Evolutionary conservation across 176 grass and related monocot genomes (phyloP).

Genomic region (Avena atlantica): DNA sequence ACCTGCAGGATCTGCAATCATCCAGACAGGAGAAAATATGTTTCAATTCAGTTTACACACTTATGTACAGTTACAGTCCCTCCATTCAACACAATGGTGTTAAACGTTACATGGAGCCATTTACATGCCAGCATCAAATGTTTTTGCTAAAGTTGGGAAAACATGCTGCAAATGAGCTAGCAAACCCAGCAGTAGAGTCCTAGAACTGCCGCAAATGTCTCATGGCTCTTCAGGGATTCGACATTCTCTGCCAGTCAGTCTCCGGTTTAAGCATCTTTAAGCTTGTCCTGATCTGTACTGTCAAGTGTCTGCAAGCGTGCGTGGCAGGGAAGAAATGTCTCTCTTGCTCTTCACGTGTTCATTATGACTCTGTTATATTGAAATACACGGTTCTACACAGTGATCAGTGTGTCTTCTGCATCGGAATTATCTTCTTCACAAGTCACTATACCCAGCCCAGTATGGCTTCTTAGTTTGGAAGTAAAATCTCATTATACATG

Average conservation of each 20-base stretch:
- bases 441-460: not conserved
- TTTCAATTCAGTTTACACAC: not conserved
- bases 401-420: not conserved
- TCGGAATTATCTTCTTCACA: constrained; percentile 1
- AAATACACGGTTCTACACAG: not conserved
- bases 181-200: not conserved
- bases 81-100: not conserved
- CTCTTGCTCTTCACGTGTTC: not conserved
- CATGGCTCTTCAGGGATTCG: not conserved
- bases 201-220: not conserved
- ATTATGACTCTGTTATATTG: not conserved
- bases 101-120: not conserved
- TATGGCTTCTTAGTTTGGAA: not conserved
- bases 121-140: not conserved
- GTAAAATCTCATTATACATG: constrained; percentile 41
- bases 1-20: not conserved
- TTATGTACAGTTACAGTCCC: not conserved
- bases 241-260: not conserved
- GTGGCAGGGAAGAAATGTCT: not conserved
- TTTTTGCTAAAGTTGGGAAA: not conserved
- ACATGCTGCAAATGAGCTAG: not conserved
- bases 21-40: not conserved
- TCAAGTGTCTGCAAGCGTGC: not conserved
- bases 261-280: not conserved
- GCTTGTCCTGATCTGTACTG: not conserved